Conservation (phyloP, 1,284 basidiomycete species). For the Boletellus deceptivus region DNA sequence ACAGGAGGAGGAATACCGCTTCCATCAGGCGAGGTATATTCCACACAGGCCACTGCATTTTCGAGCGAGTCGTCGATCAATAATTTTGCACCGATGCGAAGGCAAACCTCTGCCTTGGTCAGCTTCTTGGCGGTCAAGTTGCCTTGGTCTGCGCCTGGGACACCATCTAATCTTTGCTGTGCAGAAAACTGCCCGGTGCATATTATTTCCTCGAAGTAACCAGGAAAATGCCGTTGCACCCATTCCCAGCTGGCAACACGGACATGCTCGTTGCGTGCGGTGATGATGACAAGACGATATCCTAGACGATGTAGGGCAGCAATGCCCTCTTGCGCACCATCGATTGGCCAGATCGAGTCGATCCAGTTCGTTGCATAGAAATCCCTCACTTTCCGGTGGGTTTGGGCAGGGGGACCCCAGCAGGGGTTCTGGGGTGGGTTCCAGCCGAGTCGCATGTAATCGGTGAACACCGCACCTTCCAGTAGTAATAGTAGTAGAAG, state of each 20-base stretch:
- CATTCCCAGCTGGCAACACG: conserved; percentile 65
- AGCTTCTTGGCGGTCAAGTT: conserved; percentile 54
- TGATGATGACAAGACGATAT: conserved; percentile 70
- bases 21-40: conserved; percentile 18
- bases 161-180: conserved; percentile 22
- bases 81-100: conserved; percentile 58
- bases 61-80: conserved; percentile 80
- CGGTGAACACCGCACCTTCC: conserved; percentile 35
- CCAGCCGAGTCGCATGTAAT: conserved; percentile 48
- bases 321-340: conserved; percentile 64
- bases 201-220: conserved; percentile 64
- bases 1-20: conserved; percentile 43
- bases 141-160: conserved; percentile 40
- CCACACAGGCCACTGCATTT: conserved; percentile 64
- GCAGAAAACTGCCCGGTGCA: conserved; percentile 72
- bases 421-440: conserved; percentile 49
- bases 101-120: conserved; percentile 72
- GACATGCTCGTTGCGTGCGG: conserved; percentile 61
- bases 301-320: conserved; percentile 59
- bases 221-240: conserved; percentile 66
- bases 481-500: conserved; percentile 52
- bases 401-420: conserved; percentile 69
- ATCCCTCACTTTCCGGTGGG: conserved; percentile 57
- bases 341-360: conserved; percentile 52
- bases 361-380: conserved; percentile 58